Base-by-base conservation (phyloP, 176 grass and related monocot species). In the Poa annua region DNA sequence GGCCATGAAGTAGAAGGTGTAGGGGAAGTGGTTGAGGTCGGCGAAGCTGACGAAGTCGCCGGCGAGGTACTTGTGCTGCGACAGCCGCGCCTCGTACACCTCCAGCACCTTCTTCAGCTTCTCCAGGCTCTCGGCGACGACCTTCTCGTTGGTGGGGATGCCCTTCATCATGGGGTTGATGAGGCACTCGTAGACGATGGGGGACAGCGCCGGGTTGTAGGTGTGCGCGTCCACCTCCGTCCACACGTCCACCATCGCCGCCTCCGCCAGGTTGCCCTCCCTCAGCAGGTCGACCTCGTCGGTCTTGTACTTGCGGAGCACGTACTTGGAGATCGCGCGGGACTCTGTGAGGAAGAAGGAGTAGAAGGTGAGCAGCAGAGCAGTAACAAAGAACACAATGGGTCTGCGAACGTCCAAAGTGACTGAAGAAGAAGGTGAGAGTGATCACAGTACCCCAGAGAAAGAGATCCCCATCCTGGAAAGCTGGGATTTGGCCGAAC, bases 21-120 rank as follows among this genome's bases (percentile, higher is more conserved):
- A 56, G 0, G 81, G 68, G 21, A 84, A 21, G 14, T 88, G 87
- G 22, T 2, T 80, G 24, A 88, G 67, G 21, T 88, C 81, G 0
- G 75, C 87, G 7, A 88, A 13, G 81, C 81, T 88, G 56, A 88
- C 0, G 24, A 84, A 80, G 19, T 88, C 81, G 0, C 81, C 87
- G 0, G 87, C 87, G 4, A 88, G 33, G 59, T 68, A 80, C 24
- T 32, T 17, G 68, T 3, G 4, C 59, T 75, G 9, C 0, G 76
- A 29, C 9, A 88, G 66, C 0, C 35, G 81, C 10, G 16, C 49
- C 76, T 88, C 87, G 76, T 85, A 88, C 0, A 80, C 5, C 1
- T 59, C 81, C 7, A 88, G 38, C 35, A 88, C 67, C 20, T 60
- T 79, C 5, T 8, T 63, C 0, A 84, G 12, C 81, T 84, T 84